Base-by-base conservation (phyloP, 805 yeast species). In the Yamadazyma sp. region DNA sequence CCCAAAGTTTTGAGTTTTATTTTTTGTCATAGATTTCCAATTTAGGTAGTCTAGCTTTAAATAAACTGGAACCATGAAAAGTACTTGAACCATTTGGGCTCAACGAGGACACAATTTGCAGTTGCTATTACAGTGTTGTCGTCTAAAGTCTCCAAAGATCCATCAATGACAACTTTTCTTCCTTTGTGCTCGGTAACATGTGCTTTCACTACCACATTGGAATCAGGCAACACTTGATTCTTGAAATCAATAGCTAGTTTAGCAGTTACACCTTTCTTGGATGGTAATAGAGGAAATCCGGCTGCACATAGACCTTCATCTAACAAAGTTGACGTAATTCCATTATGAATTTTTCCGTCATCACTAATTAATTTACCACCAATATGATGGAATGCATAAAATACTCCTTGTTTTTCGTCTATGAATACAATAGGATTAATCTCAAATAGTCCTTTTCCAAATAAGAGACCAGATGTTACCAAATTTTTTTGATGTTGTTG, bases 201-300 rank as follows among this genome's bases (percentile, higher is more conserved):
- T 0, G 94, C 95, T 27, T 68, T 67, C 31, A 93, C 58, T 10
- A 86, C 66, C 2, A 88, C 75, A 7, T 80, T 76, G 15, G 80
- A 66, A 40, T 78, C 75, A 0, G 88, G 82, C 2, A 69, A 70
- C 1, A 78, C 77, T 25, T 81, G 83, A 43, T 70, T 72, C 27
- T 71, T 70, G 57, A 86, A 91, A 34, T 82, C 69, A 7, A 91
- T 66, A 2, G 73, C 60, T 27, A 91, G 64, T 33, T 70, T 73
- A 0, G 96, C 98, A 0, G 98, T 91, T 16, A 93, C 96, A 10
- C 98, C 98, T 33, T 82, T 70, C 37, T 78, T 74, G 38, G 80
- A 77, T 1, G 98, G 98, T 9, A 91, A 65, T 18, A 73, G 62
- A 3, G 86, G 78, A 54, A 88, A 91, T 11, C 96, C 98, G 50